Evolutionary conservation across 1,284 basidiomycete species (phyloP).

Genomic region (Ustilago loliicola): DNA sequence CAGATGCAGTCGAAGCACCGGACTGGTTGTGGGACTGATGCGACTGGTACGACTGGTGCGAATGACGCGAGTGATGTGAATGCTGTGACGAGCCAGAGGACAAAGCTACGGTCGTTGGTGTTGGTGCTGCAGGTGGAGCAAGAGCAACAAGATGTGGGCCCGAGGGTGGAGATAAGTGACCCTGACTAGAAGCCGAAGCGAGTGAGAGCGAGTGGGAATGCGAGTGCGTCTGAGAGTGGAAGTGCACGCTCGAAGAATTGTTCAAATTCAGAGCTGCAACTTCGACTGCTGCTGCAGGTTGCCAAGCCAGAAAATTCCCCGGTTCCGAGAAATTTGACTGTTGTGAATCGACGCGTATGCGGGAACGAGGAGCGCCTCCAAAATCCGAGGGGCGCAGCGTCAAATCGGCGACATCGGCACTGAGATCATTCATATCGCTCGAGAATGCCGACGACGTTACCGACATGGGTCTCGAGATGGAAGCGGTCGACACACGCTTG

Average conservation of each 20-base stretch:
- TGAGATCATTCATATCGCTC: conserved; percentile 13
- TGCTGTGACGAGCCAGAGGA: conserved; percentile 28
- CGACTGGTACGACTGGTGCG: conserved; percentile 16
- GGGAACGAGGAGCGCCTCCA: not conserved
- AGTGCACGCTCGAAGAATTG: conserved; percentile 20
- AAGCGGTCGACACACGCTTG: conserved; percentile 30
- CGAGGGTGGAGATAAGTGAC: conserved; percentile 19
- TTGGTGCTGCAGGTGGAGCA: conserved; percentile 17
- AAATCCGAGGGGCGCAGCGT: conserved; percentile 39
- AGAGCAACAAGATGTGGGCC: conserved; percentile 16
- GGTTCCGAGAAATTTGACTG: conserved; percentile 40
- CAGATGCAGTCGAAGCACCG: conserved; percentile 12
- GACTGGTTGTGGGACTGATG: conserved; percentile 2
- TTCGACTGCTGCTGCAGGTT: conserved; percentile 15
- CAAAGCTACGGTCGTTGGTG: not conserved
- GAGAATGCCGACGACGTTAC: conserved; percentile 45
- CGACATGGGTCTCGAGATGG: conserved; percentile 47
- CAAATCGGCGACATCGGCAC: conserved; percentile 28
- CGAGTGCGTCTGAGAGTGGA: conserved; percentile 20
- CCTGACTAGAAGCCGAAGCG: not conserved
- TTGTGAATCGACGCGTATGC: conserved; percentile 24
- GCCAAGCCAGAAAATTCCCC: conserved; percentile 8
- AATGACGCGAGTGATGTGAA: conserved; percentile 28
- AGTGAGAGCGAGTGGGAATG: conserved; percentile 10
- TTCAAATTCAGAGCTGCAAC: not conserved